phyloP scores from a whole-genome alignment of 192 early-diverging fungal genomes.

The Glomus cerebriforme region DNA sequence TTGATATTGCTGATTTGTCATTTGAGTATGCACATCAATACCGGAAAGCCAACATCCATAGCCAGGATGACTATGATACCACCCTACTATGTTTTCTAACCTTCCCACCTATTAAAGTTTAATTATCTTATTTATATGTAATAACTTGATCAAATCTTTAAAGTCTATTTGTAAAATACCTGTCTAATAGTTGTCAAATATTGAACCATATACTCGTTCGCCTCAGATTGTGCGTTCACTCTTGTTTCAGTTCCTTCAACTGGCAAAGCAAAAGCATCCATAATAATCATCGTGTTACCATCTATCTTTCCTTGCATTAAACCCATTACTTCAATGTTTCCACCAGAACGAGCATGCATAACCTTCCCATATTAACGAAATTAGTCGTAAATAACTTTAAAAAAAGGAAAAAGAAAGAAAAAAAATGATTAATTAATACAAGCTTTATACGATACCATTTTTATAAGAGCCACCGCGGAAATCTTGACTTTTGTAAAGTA shows the following conservation, averaged over 20 bases:
- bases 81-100: constrained; percentile 91
- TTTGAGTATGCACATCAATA: constrained; percentile 96
- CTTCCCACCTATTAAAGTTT: constrained; percentile 68
- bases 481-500: constrained; percentile 88
- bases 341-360: constrained; percentile 97
- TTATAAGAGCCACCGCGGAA: constrained; percentile 94
- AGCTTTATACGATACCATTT: constrained; percentile 72
- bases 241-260: constrained; percentile 98
- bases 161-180: constrained; percentile 42
- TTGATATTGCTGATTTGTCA: constrained; percentile 90
- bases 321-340: constrained; percentile 97
- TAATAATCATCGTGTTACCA: constrained; percentile 87
- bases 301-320: constrained; percentile 94
- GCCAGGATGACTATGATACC: constrained; percentile 99
- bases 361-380: constrained; percentile 52
- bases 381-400: background rate
- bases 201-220: constrained; percentile 97
- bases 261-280: constrained; percentile 97
- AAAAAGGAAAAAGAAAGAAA: background rate
- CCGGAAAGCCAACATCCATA: constrained; percentile 99
- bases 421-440: too few relatives aligned
- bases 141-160: too few relatives aligned
- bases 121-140: background rate
- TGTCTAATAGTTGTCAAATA: constrained; percentile 83
- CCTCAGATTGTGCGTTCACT: constrained; percentile 90